Base-by-base conservation (phyloP, 2,329 filamentous ascomycete genomes). In the Pseudopyricularia cyperi region DNA sequence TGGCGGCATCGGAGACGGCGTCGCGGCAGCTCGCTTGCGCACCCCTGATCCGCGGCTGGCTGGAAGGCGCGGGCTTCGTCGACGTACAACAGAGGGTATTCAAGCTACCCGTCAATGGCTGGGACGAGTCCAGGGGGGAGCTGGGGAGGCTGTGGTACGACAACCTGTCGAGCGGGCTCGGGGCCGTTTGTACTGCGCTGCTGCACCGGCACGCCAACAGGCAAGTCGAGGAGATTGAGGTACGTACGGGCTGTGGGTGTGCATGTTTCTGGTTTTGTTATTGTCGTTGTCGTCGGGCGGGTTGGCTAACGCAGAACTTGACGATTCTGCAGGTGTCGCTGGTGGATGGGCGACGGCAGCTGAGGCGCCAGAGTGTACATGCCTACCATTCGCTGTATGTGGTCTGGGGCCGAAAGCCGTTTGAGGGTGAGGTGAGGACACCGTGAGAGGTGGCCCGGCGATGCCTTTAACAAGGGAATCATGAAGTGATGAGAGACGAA, bases 341-440 rank as follows among this genome's bases (percentile, higher is more conserved):
- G 15, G 69, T 78, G 30, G 66, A 73, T 39, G 72, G 77, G 4
- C 67, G 76, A 46, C 68, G 66, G 54, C 70, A 73, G 32, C 56
- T 78, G 5, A 68, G 68, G 6, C 65, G 78, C 58, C 63, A 65
- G 3, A 63, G 62, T 7, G 67, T 75, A 11, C 75, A 78, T 55
- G 67, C 71, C 0, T 79, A 76, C 54, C 63, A 72, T 55, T 68
- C 68, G 26, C 62, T 75, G 14, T 68, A 71, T 55, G 70, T 77
- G 6, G 71, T 79, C 0, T 72, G 68, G 39, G 39, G 39, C 19
- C 19, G 39, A 26, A 44, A 44, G 39, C 39, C 39, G 17, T 12
- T 44, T 22, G 19, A 44, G 39, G 22, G 19, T 12, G 39, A 44
- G 39, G 15, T 14, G 39, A 26, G 11, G 17, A 24, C 3, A 24